Percentiles rank a stretch among this genome's conserved stretches.
Evolutionary conservation across 257 asterid genomes (phyloP).

Genomic region (Solanum ossicruentum): DNA sequence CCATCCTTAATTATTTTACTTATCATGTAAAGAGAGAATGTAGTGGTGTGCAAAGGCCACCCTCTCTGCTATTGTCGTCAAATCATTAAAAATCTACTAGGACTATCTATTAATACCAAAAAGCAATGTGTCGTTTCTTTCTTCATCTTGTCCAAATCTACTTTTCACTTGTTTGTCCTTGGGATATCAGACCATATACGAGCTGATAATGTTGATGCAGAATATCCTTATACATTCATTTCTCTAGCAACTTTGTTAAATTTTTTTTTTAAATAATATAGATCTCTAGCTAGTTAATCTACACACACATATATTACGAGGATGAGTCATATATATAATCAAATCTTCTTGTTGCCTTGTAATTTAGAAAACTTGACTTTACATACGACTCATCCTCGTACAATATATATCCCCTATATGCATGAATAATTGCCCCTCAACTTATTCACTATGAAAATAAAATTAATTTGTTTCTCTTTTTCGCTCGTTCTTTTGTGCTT

Average conservation of each 20-base stretch:
- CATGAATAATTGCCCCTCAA: background rate
- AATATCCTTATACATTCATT: background rate
- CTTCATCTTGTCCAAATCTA: background rate
- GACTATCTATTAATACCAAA: background rate
- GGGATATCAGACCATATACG: background rate
- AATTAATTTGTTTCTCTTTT: background rate
- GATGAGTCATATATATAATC: no score
- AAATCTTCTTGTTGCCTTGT: no score
- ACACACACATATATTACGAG: no score
- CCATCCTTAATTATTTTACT: slow-evolving; percentile 26
- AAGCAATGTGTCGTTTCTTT: background rate
- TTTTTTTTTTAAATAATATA: background rate
- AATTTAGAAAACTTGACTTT: background rate
- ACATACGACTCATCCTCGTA: background rate
- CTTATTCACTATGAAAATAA: background rate
- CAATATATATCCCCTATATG: background rate
- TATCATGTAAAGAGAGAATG: slow-evolving; percentile 3
- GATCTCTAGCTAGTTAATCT: background rate
- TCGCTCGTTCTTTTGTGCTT: background rate
- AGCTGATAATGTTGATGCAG: background rate
- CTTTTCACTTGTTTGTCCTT: no score
- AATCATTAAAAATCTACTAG: background rate
- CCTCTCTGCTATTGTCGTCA: slow-evolving; percentile 21
- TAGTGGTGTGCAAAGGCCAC: slow-evolving; percentile 80
- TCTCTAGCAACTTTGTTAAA: background rate